phyloP scores from a whole-genome alignment of 352 stramenopile genomes.

The Globisporangium irregulare region DNA sequence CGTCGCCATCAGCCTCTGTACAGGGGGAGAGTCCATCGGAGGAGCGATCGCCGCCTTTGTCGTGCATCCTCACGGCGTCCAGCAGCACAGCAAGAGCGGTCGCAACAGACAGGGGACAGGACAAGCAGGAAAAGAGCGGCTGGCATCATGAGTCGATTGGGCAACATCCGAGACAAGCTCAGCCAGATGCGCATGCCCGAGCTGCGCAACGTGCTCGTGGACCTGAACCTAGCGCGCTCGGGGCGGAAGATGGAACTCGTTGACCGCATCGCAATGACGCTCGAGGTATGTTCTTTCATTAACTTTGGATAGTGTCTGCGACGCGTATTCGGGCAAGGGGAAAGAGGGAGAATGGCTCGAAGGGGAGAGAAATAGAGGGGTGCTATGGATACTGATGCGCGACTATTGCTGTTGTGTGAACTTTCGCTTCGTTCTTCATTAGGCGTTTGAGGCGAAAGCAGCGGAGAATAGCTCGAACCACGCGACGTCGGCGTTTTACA shows the following conservation, averaged over 20 bases:
- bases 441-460: conserved; percentile 53
- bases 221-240: conserved; percentile 65
- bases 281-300: conserved; percentile 40
- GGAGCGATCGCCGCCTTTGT: not conserved
- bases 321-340: not conserved
- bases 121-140: not conserved
- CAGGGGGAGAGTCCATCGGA: not conserved
- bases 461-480: conserved; percentile 38
- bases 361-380: not conserved
- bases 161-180: conserved; percentile 45
- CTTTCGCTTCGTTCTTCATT: not conserved
- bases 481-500: conserved; percentile 54
- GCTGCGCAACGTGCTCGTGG: conserved; percentile 66
- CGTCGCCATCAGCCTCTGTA: not conserved
- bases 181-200: conserved; percentile 67
- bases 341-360: not conserved
- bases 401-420: not conserved
- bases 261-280: conserved; percentile 57
- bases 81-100: conserved; percentile 21
- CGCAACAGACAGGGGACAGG: not conserved
- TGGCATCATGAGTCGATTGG: conserved; percentile 27
- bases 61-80: not conserved
- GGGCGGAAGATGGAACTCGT: conserved; percentile 80
- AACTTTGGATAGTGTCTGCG: not conserved
- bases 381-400: not conserved